Evolutionary conservation across 23 red algal species (phyloP).

Genomic region (Agarophyton chilense): DNA sequence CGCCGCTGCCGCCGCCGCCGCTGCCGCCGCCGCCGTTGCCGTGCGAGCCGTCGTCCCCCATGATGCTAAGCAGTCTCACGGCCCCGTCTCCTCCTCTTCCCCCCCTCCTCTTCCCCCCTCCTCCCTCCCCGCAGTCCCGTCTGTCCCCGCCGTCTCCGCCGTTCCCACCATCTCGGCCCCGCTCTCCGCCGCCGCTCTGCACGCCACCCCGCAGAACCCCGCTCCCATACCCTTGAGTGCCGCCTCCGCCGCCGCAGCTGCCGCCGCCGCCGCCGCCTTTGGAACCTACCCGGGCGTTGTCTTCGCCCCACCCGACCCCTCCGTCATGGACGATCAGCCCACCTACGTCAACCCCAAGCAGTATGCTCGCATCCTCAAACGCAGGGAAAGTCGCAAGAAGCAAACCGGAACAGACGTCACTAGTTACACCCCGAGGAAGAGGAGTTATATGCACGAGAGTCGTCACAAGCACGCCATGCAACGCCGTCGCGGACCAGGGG

Average conservation of each 20-base stretch:
- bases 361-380: slow-evolving; percentile 81
- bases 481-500: slow-evolving; percentile 72
- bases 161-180: background rate
- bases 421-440: slow-evolving; percentile 72
- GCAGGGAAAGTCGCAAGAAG: slow-evolving; percentile 76
- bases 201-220: background rate
- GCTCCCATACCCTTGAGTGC: slow-evolving; percentile 4
- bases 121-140: background rate
- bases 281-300: slow-evolving; percentile 39
- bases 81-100: background rate
- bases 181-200: background rate
- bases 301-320: slow-evolving; percentile 43
- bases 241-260: slow-evolving; percentile 41
- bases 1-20: background rate
- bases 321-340: slow-evolving; percentile 64
- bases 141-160: slow-evolving; percentile 24
- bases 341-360: slow-evolving; percentile 88
- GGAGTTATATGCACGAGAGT: slow-evolving; percentile 83
- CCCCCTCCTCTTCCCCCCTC: slow-evolving; percentile 18
- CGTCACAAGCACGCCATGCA: slow-evolving; percentile 87
- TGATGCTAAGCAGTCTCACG: background rate
- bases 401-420: slow-evolving; percentile 77
- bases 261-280: slow-evolving; percentile 55
- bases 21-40: slow-evolving; percentile 25
- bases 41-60: background rate